A percentile compares a stretch with the other conserved stretches of the same genome.
These are phyloP conservation scores for Penicillium sp. DNA, from an alignment of 2,329 filamentous ascomycete species.

Conservation along the genomic window DNA sequence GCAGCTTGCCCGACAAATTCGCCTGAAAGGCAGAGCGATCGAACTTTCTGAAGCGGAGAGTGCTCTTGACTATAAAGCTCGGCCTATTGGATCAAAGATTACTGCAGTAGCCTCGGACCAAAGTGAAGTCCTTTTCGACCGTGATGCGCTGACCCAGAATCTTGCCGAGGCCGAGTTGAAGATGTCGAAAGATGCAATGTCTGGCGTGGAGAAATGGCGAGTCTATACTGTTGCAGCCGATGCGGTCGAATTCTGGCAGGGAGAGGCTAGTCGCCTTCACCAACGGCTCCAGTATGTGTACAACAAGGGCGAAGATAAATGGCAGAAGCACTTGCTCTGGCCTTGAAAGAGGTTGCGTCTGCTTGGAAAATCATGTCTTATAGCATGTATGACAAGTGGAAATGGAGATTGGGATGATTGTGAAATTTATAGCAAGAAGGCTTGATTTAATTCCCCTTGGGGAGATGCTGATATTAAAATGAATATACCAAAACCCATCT, in stretches of 20 bases:
- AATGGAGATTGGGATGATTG: too few species aligned
- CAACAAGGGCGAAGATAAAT: not conserved
- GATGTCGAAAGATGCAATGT: not conserved
- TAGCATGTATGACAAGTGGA: too few species aligned
- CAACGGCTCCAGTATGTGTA: constrained; percentile 13
- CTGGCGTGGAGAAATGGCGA: constrained; percentile 9
- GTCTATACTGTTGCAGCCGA: constrained; percentile 16
- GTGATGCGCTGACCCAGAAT: constrained; percentile 1
- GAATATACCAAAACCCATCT: too few species aligned
- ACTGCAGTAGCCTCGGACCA: constrained; percentile 19
- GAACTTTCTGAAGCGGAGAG: constrained; percentile 10
- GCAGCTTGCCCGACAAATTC: constrained; percentile 17
- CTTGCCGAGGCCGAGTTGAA: not conserved
- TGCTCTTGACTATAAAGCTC: constrained; percentile 7
- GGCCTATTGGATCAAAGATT: constrained; percentile 12
- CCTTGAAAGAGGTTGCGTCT: not conserved
- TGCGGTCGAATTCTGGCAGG: constrained; percentile 22
- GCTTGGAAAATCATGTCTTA: too few species aligned
- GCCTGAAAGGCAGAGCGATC: constrained; percentile 10
- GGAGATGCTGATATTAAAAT: too few species aligned
- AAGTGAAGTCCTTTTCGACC: constrained; percentile 11
- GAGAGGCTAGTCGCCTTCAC: constrained; percentile 15
- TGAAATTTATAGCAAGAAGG: too few species aligned
- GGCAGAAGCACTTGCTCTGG: constrained; percentile 12
- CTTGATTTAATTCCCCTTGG: too few species aligned